phyloP scores from a whole-genome alignment of 345 rosid genomes.

The Populus davidiana region DNA sequence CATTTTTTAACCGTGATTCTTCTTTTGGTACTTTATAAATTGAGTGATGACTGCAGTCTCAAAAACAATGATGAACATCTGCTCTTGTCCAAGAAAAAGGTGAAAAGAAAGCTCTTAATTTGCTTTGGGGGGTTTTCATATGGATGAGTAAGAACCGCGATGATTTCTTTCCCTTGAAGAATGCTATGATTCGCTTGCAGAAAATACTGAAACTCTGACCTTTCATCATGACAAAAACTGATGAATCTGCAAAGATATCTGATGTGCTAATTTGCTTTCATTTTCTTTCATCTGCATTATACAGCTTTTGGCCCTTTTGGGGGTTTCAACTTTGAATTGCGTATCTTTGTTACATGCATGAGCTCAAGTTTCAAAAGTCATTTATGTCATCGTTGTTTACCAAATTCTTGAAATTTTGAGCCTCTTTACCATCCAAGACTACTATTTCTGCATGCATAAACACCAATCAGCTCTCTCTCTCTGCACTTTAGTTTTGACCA shows the following conservation, averaged over 20 bases:
- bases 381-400: conserved; percentile 1
- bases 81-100: conserved; percentile 26
- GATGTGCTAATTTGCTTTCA: conserved; percentile 23
- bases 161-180: conserved; percentile 12
- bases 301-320: not conserved
- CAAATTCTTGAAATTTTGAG: conserved; percentile 28
- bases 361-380: conserved; percentile 20
- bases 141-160: not conserved
- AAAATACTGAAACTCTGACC: conserved; percentile 38
- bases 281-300: conserved; percentile 7
- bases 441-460: conserved; percentile 35
- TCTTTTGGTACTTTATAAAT: conserved; percentile 13
- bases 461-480: conserved; percentile 22
- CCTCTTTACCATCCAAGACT: conserved; percentile 5
- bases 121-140: not conserved
- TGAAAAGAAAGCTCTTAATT: conserved; percentile 20
- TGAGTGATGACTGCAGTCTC: conserved; percentile 28
- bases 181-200: conserved; percentile 35
- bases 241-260: conserved; percentile 40
- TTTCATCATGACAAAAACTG: conserved; percentile 30
- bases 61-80: conserved; percentile 26
- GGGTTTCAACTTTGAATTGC: conserved; percentile 9
- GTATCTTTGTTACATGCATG: conserved; percentile 32
- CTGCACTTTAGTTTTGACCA: conserved; percentile 29
- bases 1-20: not conserved